Evolutionary conservation across 139 green algal genomes (phyloP).

Genomic region (Coelastrella sp.): DNA sequence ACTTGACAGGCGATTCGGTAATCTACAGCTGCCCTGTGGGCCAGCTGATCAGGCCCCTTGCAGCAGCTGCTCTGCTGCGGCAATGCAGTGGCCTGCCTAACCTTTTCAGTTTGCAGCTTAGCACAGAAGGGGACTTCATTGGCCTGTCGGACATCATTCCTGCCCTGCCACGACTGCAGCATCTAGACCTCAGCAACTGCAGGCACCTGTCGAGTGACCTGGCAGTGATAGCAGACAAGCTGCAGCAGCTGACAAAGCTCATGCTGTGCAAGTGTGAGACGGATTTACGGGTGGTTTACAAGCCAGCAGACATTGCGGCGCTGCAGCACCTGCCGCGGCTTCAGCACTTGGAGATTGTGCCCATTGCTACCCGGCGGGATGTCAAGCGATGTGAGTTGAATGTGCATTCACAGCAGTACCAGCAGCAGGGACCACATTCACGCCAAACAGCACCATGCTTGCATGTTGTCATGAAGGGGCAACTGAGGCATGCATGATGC

Average conservation of each 20-base stretch:
- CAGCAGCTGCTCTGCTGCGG: neutral
- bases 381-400: too few species aligned
- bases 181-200: neutral
- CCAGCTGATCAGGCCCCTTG: neutral
- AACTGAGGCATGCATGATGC: too few species aligned
- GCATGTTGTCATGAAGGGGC: too few species aligned
- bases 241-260: neutral
- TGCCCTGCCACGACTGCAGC: neutral
- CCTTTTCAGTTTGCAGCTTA: neutral
- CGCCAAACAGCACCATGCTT: too few species aligned
- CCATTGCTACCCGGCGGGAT: neutral
- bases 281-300: neutral
- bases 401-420: too few species aligned
- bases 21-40: neutral
- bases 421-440: too few species aligned
- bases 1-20: neutral
- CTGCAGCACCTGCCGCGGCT: neutral
- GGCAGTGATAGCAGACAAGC: neutral
- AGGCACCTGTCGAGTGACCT: neutral
- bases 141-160: neutral
- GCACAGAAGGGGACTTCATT: neutral
- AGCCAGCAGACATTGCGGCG: neutral
- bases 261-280: neutral
- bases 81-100: neutral
- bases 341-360: neutral